Base-by-base conservation (phyloP, 2,329 filamentous ascomycete species). In the Leptosphaerulina australis region DNA sequence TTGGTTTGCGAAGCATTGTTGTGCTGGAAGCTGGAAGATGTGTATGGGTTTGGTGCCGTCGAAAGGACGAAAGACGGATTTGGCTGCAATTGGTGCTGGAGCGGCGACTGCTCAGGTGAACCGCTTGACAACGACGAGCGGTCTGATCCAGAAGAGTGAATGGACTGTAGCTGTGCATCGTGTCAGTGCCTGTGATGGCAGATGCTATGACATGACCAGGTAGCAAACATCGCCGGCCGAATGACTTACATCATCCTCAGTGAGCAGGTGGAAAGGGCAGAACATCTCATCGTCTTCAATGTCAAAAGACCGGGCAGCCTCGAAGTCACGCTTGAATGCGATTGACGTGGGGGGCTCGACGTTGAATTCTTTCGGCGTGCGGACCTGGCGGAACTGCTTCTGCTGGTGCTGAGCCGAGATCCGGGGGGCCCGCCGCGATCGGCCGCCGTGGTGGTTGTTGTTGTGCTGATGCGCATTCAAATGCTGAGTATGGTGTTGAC, bases 251-350 rank as follows among this genome's bases (percentile, higher is more conserved):
- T 96, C 91, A 76, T 84, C 91, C 77, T 97, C 92, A 26, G 91
- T 96, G 78, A 97, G 80, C 63, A 97, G 83, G 72, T 88, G 86
- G 57, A 80, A 79, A 1, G 93, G 93, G 77, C 92, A 97, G 76
- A 97, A 97, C 75, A 96, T 88, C 77, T 96, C 83, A 73, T 97
- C 93, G 72, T 97, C 93, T 69, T 97, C 93, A 56, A 97, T 82
- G 64, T 97, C 93, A 69, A 97, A 97, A 8, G 92, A 96, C 52
- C 91, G 86, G 52, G 90, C 91, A 58, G 91, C 89, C 77, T 97
- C 92, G 64, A 96, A 96, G 69, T 91, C 87, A 62, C 85, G 85
- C 63, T 93, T 88, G 79, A 96, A 97, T 56, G 86, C 85, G 54
- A 83, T 82, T 53, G 95, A 80, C 40, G 86, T 83, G 15, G 85